Conservation (phyloP, 768 basidiomycete genomes). For the Phlegmacium glaucopus region DNA sequence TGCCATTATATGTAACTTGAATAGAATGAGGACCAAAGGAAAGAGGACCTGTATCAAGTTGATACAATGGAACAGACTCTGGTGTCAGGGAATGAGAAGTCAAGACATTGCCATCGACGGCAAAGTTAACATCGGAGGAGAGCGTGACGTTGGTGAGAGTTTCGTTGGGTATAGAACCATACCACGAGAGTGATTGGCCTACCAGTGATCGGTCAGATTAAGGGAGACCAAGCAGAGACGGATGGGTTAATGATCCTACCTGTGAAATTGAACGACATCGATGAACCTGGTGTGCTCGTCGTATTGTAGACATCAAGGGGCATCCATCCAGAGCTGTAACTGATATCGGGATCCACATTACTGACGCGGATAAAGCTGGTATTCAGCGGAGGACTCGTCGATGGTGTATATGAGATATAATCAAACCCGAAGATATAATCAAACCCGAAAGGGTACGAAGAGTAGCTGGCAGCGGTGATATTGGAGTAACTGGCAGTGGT, state of each 20-base stretch:
- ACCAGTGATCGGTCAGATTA: background rate
- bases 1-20: conserved; percentile 15
- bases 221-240: too few relatives aligned
- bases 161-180: conserved; percentile 16
- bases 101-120: conserved; percentile 21
- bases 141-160: conserved; percentile 5
- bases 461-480: too few relatives aligned
- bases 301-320: too few relatives aligned
- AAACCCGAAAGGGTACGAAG: too few relatives aligned
- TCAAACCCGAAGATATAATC: too few relatives aligned
- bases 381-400: conserved; percentile 7
- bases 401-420: conserved; percentile 24
- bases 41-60: too few relatives aligned
- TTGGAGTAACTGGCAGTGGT: too few relatives aligned
- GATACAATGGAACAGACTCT: too few relatives aligned
- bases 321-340: conserved; percentile 19
- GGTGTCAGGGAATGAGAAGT: too few relatives aligned
- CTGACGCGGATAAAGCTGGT: conserved; percentile 13
- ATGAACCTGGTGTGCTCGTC: conserved; percentile 9
- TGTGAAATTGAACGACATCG: conserved; percentile 14
- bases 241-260: conserved; percentile 6
- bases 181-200: conserved; percentile 20
- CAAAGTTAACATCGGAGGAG: conserved; percentile 15
- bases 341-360: conserved; percentile 12
- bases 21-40: conserved; percentile 16